These are phyloP conservation scores for Calamus simplicifolius DNA, from an alignment of 176 grass and related monocot genomes.

Conservation along the genomic window DNA sequence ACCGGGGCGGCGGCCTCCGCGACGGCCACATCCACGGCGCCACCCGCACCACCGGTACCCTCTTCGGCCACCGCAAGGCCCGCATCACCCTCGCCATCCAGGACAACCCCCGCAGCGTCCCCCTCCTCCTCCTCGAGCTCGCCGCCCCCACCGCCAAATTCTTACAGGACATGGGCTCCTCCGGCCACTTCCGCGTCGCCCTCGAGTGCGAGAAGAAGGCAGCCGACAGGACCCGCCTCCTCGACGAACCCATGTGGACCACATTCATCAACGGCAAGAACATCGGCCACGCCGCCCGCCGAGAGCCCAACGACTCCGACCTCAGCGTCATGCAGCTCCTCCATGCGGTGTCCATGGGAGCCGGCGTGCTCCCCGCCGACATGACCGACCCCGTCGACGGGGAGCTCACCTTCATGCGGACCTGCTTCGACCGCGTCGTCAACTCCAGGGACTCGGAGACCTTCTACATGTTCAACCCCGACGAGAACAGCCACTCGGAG, in stretches of 20 bases:
- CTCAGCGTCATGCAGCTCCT: conserved; percentile 66
- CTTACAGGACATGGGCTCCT: conserved; percentile 75
- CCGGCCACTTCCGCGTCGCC: conserved; percentile 54
- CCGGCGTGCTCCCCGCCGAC: conserved; percentile 68
- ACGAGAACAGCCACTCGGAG: conserved; percentile 48
- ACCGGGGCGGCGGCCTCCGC: conserved; percentile 1
- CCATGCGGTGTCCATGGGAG: conserved; percentile 72
- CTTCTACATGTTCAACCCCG: conserved; percentile 87
- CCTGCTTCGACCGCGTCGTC: conserved; percentile 65
- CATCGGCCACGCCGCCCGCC: conserved; percentile 49
- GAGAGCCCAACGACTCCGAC: conserved; percentile 59
- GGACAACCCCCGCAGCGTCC: conserved; percentile 44
- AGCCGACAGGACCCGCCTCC: conserved; percentile 9
- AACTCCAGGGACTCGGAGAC: conserved; percentile 87
- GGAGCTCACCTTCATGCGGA: conserved; percentile 81
- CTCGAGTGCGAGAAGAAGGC: conserved; percentile 86
- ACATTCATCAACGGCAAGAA: conserved; percentile 71
- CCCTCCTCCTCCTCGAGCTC: conserved; percentile 58
- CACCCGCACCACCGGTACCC: conserved; percentile 54
- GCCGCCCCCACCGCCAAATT: conserved; percentile 55
- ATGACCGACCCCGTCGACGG: conserved; percentile 52
- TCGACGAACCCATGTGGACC: conserved; percentile 69
- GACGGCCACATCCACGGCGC: conserved; percentile 48
- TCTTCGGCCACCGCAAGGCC: conserved; percentile 56
- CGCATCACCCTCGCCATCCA: conserved; percentile 73